Evolutionary conservation across 2,329 filamentous ascomycete species (phyloP).

Genomic region (Arthroderma sp.): DNA sequence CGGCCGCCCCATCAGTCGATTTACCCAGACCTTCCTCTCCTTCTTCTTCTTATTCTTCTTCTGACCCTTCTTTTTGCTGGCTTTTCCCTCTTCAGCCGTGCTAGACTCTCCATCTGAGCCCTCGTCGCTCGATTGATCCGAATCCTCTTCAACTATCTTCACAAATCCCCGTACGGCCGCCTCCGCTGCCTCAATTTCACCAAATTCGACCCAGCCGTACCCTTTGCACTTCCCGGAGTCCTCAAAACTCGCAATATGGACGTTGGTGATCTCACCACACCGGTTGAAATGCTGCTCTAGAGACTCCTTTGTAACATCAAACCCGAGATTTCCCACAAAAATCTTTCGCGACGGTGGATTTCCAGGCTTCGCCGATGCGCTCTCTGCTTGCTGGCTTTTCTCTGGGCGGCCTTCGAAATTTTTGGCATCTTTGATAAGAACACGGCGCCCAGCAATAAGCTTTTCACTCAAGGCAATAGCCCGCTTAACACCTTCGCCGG

Average conservation of each 20-base stretch:
- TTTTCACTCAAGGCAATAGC: constrained; percentile 80
- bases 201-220: constrained; percentile 89
- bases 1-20: constrained; percentile 63
- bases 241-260: constrained; percentile 88
- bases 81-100: constrained; percentile 25
- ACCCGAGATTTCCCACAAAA: constrained; percentile 83
- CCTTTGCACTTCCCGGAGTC: constrained; percentile 97
- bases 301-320: constrained; percentile 68
- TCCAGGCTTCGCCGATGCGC: constrained; percentile 17
- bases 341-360: constrained; percentile 59
- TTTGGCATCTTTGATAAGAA: constrained; percentile 87
- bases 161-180: constrained; percentile 71
- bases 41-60: constrained; percentile 44
- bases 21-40: constrained; percentile 65
- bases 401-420: constrained; percentile 82
- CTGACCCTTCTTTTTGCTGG: constrained; percentile 15
- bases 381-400: constrained; percentile 39
- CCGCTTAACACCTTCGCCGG: constrained; percentile 53
- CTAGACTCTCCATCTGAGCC: constrained; percentile 19
- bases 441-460: constrained; percentile 58
- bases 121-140: constrained; percentile 17
- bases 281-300: constrained; percentile 68
- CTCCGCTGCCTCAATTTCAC: constrained; percentile 59
- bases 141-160: constrained; percentile 46
- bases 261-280: constrained; percentile 69